Base-by-base conservation (phyloP, 805 yeast genomes). In the Kuraishia hungarica region DNA sequence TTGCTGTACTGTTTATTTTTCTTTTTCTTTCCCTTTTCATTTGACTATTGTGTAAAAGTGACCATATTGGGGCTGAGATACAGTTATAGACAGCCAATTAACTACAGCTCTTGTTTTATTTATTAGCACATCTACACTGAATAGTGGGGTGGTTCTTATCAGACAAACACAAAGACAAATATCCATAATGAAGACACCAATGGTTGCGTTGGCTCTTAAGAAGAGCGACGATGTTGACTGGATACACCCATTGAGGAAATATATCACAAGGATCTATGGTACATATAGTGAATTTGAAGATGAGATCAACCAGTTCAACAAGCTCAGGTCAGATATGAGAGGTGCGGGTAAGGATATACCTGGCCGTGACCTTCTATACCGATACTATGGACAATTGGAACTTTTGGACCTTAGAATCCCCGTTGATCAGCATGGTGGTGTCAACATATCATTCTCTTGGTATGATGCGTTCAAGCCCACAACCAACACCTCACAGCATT, bases 331-430 rank as follows among this genome's bases (percentile, higher is more conserved):
- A 54, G 88, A 83, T 59, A 72, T 82, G 20, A 68, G 79, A 26
- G 86, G 86, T 69, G 70, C 66, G 15, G 67, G 68, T 50, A 71
- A 71, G 23, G 79, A 75, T 55, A 51, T 55, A 2, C 54, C 60
- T 8, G 82, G 85, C 1, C 70, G 83, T 46, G 82, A 79, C 58
- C 61, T 84, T 20, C 76, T 84, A 59, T 84, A 81, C 65, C 78
- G 79, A 54, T 93, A 93, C 68, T 90, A 84, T 64, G 88, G 89
- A 17, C 94, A 86, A 65, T 67, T 94, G 58, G 97, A 92, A 64
- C 79, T 89, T 13, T 70, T 94, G 51, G 91, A 87, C 58, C 70
- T 89, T 60, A 74, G 97, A 54, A 68, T 93, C 21, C 94, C 97
- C 1, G 76, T 84, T 56, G 76, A 75, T 53, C 72, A 78, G n/a